These are phyloP conservation scores for Brassica rapa DNA, from an alignment of 345 rosid species.

Conservation along the genomic window DNA sequence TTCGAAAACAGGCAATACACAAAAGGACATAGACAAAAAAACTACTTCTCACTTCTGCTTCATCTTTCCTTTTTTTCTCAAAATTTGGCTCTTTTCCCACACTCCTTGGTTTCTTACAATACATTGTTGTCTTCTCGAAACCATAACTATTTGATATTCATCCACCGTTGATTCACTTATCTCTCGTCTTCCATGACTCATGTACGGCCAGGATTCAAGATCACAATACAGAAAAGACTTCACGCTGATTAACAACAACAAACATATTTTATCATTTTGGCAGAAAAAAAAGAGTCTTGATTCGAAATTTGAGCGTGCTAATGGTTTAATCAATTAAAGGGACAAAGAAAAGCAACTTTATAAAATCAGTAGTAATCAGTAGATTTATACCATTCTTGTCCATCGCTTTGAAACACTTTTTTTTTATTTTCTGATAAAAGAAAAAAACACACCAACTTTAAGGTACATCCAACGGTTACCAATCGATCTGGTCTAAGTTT, in stretches of 20 bases:
- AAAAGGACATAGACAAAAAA: slow-evolving; percentile 10
- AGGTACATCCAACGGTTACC: slow-evolving; percentile 13
- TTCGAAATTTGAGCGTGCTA: slow-evolving; percentile 49
- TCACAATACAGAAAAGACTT: not conserved
- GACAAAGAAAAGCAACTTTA: slow-evolving; percentile 36
- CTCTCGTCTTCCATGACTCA: slow-evolving; percentile 6
- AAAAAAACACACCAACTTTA: slow-evolving; percentile 20
- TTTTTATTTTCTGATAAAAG: not conserved
- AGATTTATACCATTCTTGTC: slow-evolving; percentile 37
- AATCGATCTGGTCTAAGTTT: not conserved
- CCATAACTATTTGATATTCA: slow-evolving; percentile 1
- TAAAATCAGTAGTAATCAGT: slow-evolving; percentile 37
- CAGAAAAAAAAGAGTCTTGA: slow-evolving; percentile 4
- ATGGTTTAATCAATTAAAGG: slow-evolving; percentile 38
- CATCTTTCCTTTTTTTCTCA: slow-evolving; percentile 1
- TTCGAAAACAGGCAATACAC: slow-evolving; percentile 22
- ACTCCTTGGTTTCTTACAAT: slow-evolving; percentile 3
- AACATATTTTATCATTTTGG: slow-evolving; percentile 9
- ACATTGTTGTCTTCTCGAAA: slow-evolving; percentile 22
- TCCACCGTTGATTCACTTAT: slow-evolving; percentile 28
- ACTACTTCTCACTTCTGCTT: slow-evolving; percentile 23
- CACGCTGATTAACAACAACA: not conserved
- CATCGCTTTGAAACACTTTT: not conserved
- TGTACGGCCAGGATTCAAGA: slow-evolving; percentile 18
- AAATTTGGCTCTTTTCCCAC: slow-evolving; percentile 8